Conservation (phyloP, 805 yeast species). For the Sungouiozyma ichnusensis region DNA sequence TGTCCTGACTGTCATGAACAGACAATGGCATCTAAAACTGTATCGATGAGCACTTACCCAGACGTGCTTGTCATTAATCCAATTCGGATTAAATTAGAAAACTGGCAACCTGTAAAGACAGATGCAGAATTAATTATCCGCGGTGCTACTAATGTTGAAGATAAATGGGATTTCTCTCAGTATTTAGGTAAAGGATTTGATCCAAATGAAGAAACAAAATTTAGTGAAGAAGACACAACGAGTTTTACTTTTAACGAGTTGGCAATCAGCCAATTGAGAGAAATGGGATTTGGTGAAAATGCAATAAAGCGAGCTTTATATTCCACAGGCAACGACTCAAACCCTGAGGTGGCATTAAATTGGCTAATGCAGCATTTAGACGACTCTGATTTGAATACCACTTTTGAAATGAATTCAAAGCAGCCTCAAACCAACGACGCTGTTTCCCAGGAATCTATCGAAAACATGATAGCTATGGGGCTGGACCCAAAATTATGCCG, state of each 20-base stretch:
- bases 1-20: slow-evolving; percentile 45
- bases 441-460: slow-evolving; percentile 20
- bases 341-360: slow-evolving; percentile 68
- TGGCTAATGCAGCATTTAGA: slow-evolving; percentile 89
- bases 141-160: slow-evolving; percentile 16
- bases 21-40: slow-evolving; percentile 16
- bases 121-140: slow-evolving; percentile 58
- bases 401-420: slow-evolving; percentile 32
- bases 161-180: slow-evolving; percentile 35
- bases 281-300: slow-evolving; percentile 81
- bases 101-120: slow-evolving; percentile 83
- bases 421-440: background rate
- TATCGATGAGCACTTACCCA: slow-evolving; percentile 44
- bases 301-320: slow-evolving; percentile 59
- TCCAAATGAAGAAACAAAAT: slow-evolving; percentile 16
- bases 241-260: slow-evolving; percentile 46
- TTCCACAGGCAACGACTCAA: slow-evolving; percentile 50
- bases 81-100: slow-evolving; percentile 69
- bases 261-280: slow-evolving; percentile 43
- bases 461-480: slow-evolving; percentile 54
- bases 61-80: slow-evolving; percentile 60
- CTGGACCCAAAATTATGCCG: slow-evolving; percentile 52
- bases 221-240: slow-evolving; percentile 17
- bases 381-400: slow-evolving; percentile 64
- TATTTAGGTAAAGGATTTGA: slow-evolving; percentile 33